phyloP scores from a whole-genome alignment of 192 early-diverging fungal genomes.

The Backusella morwellensis region DNA sequence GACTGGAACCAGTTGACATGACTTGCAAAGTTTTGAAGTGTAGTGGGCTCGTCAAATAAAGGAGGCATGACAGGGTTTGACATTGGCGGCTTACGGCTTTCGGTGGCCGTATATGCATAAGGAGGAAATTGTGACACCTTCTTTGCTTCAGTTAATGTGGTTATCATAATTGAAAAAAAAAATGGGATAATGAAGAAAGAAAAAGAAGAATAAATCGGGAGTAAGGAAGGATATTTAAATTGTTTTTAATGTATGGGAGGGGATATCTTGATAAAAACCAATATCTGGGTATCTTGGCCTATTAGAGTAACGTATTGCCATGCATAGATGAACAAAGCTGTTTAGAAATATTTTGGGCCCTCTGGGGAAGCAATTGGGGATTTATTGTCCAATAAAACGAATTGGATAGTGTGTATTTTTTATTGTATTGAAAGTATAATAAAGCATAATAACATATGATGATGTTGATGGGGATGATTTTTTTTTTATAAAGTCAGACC shows the following conservation, averaged over 20 bases:
- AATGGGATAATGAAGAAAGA: not conserved
- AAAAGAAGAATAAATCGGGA: not conserved
- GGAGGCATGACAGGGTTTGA: conserved; percentile 10
- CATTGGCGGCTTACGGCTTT: conserved; percentile 23
- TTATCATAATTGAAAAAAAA: not conserved
- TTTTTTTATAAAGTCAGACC: conserved; percentile 5
- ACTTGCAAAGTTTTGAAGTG: conserved; percentile 46
- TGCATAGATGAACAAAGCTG: not conserved
- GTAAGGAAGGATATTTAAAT: not conserved
- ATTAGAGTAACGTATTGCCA: not conserved
- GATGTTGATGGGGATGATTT: not conserved
- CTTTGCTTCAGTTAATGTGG: not conserved
- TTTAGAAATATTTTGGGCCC: not conserved
- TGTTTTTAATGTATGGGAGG: not conserved
- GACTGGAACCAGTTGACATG: conserved; percentile 70
- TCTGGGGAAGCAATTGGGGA: not conserved
- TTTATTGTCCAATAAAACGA: not conserved
- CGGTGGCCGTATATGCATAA: conserved; percentile 3
- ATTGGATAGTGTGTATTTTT: not conserved
- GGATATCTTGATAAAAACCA: not conserved
- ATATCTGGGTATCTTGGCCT: not conserved
- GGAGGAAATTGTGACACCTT: not conserved
- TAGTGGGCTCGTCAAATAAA: conserved; percentile 43
- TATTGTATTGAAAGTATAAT: not conserved
- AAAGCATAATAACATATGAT: not conserved